These are phyloP conservation scores for Clausena lansium DNA, from an alignment of 345 rosid species.

Conservation along the genomic window DNA sequence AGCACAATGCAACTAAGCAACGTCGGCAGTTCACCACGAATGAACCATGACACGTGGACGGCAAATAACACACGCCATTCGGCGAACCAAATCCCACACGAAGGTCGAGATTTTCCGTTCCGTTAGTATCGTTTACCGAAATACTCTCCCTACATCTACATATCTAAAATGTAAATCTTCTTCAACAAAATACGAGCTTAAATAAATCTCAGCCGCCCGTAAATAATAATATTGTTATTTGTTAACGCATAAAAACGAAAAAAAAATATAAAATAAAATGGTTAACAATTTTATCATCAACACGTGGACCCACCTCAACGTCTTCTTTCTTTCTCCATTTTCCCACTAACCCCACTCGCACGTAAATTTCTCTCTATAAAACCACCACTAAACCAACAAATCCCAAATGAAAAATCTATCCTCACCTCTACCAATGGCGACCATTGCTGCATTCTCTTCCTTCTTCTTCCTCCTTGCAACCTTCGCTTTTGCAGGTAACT, in stretches of 20 bases:
- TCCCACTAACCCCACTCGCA: conserved; percentile 25
- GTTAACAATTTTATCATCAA: conserved; percentile 4
- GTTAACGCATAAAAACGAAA: too few relatives aligned
- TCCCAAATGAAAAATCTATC: background rate
- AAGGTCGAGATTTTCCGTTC: too few relatives aligned
- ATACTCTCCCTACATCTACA: too few relatives aligned
- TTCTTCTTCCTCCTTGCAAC: conserved; percentile 33
- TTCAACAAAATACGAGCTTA: background rate
- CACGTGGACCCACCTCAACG: conserved; percentile 28
- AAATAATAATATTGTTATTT: too few relatives aligned
- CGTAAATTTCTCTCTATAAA: conserved; percentile 18
- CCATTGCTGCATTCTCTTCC: conserved; percentile 7
- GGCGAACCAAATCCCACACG: background rate
- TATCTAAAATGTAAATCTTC: too few relatives aligned
- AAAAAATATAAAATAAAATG: too few relatives aligned
- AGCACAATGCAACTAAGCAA: background rate
- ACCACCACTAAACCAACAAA: background rate
- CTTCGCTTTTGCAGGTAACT: conserved; percentile 36
- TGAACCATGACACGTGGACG: conserved; percentile 3
- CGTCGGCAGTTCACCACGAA: background rate
- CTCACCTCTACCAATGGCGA: conserved; percentile 20
- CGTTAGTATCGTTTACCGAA: too few relatives aligned
- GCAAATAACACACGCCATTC: background rate
- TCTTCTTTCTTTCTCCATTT: background rate
- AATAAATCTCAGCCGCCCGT: background rate